A percentile compares a stretch with the other conserved stretches of the same genome.
Conservation (phyloP, 352 stramenopile species). For the Pythium chondricola region DNA sequence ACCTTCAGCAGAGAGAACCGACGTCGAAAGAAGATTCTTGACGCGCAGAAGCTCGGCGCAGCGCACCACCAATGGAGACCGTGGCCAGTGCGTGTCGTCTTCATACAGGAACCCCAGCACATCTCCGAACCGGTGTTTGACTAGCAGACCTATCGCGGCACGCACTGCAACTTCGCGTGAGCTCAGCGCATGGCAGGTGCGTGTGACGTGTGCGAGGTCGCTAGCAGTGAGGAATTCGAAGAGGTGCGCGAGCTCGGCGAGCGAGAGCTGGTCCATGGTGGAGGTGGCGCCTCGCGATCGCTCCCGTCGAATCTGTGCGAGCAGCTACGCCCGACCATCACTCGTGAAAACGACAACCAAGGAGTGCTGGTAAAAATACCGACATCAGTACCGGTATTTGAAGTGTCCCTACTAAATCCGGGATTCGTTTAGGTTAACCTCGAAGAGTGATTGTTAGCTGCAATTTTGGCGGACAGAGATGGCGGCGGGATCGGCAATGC, state of each 20-base stretch:
- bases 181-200: constrained; percentile 37
- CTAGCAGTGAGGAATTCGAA: constrained; percentile 53
- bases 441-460: constrained; percentile 5
- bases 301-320: constrained; percentile 17
- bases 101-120: constrained; percentile 46
- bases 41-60: constrained; percentile 58
- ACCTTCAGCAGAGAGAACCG: constrained; percentile 38
- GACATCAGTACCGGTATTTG: constrained; percentile 1
- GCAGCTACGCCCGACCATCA: constrained; percentile 9
- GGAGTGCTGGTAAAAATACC: constrained; percentile 2
- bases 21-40: constrained; percentile 42
- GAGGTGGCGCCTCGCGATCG: background rate
- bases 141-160: constrained; percentile 46
- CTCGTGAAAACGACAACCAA: background rate
- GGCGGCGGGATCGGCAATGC: constrained; percentile 8
- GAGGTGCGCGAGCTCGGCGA: constrained; percentile 45
- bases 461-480: background rate
- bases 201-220: constrained; percentile 44
- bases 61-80: constrained; percentile 44
- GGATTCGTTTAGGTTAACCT: background rate
- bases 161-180: constrained; percentile 31
- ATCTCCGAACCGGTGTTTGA: constrained; percentile 49
- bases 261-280: constrained; percentile 56
- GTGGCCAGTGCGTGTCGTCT: constrained; percentile 50
- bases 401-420: constrained; percentile 10